Conservation (phyloP, 2,329 filamentous ascomycete species). For the Botrytis aclada region DNA sequence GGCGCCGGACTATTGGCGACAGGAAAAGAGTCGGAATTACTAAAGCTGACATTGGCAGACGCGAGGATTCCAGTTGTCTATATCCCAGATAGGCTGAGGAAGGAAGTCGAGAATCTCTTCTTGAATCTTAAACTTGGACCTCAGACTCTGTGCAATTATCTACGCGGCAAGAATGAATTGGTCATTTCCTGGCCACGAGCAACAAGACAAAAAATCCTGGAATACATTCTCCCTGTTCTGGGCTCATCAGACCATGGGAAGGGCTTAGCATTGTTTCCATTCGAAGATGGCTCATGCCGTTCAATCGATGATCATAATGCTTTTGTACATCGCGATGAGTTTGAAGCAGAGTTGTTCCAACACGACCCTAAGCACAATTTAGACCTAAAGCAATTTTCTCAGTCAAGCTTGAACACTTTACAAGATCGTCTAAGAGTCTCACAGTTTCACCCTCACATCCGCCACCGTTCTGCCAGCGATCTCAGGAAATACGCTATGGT, state of each 20-base stretch:
- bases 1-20: constrained; percentile 22
- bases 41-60: constrained; percentile 27
- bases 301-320: constrained; percentile 20
- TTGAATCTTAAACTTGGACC: constrained; percentile 17
- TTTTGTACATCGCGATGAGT: constrained; percentile 26
- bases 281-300: constrained; percentile 28
- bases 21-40: constrained; percentile 15
- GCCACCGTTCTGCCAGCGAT: constrained; percentile 22
- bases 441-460: constrained; percentile 24
- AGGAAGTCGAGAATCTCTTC: constrained; percentile 22
- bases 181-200: constrained; percentile 18
- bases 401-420: background rate
- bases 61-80: constrained; percentile 30
- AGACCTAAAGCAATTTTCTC: constrained; percentile 24
- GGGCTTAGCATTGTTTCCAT: constrained; percentile 28
- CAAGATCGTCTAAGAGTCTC: constrained; percentile 16
- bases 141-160: constrained; percentile 21
- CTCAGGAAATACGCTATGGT: constrained; percentile 24
- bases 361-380: constrained; percentile 23
- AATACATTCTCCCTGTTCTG: constrained; percentile 25
- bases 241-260: constrained; percentile 19
- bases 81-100: constrained; percentile 24
- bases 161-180: constrained; percentile 13
- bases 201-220: constrained; percentile 25
- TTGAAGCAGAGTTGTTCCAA: constrained; percentile 27